Evolutionary conservation across 2,329 filamentous ascomycete species (phyloP).

Genomic region (Amauroascus verrucosus): DNA sequence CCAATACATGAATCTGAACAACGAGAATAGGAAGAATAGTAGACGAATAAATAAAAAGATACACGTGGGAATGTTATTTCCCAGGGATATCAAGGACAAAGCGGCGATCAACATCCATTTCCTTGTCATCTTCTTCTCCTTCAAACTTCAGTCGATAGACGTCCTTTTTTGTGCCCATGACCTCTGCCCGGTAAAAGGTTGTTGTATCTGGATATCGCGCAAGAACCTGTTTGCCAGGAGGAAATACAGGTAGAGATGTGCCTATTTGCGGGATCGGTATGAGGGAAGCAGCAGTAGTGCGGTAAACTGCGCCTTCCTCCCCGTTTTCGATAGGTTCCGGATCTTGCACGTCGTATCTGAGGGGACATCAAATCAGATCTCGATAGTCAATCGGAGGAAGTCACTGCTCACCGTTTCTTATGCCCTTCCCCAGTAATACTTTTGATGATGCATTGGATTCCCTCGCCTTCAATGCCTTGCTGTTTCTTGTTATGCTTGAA

Average conservation of each 20-base stretch:
- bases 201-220: conserved; percentile 75
- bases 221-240: conserved; percentile 59
- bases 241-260: conserved; percentile 51
- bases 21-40: neutral
- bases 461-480: conserved; percentile 42
- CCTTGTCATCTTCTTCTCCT: conserved; percentile 60
- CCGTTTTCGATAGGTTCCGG: conserved; percentile 63
- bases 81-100: conserved; percentile 65
- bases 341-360: conserved; percentile 66
- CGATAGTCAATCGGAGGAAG: neutral
- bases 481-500: conserved; percentile 44
- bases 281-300: conserved; percentile 62
- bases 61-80: conserved; percentile 23
- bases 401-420: conserved; percentile 49
- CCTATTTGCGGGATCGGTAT: conserved; percentile 60
- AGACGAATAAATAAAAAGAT: neutral
- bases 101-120: conserved; percentile 64
- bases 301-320: conserved; percentile 52
- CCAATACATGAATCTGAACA: neutral
- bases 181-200: conserved; percentile 75
- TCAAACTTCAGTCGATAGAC: conserved; percentile 58
- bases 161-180: conserved; percentile 55
- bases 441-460: conserved; percentile 68
- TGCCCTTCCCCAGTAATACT: conserved; percentile 60
- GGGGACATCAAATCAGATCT: conserved; percentile 7